These are phyloP conservation scores for Fennellomyces sp. DNA, from an alignment of 371 early-diverging fungal genomes.

Conservation along the genomic window DNA sequence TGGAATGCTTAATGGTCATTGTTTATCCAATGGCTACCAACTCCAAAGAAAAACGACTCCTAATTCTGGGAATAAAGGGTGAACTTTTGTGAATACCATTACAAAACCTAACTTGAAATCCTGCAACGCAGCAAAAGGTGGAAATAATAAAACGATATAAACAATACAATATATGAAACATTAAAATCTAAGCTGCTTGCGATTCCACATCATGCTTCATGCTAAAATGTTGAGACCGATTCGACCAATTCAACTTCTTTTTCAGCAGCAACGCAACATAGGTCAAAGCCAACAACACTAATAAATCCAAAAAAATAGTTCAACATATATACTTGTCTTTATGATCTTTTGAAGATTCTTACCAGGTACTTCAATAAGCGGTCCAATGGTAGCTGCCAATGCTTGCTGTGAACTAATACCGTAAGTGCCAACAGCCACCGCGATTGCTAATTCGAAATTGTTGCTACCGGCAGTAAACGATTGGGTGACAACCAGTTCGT, in stretches of 20 bases:
- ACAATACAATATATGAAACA: too few relatives aligned
- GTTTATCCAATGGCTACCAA: too few relatives aligned
- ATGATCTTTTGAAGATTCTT: too few relatives aligned
- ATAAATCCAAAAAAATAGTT: not conserved
- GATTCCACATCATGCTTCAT: not conserved
- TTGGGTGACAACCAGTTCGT: slow-evolving; percentile 61
- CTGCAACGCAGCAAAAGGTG: too few relatives aligned
- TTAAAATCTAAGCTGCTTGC: too few relatives aligned
- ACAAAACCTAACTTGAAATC: too few relatives aligned
- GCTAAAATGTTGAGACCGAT: not conserved
- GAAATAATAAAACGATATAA: too few relatives aligned
- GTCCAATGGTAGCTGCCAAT: slow-evolving; percentile 73
- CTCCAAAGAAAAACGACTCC: too few relatives aligned
- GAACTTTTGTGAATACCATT: too few relatives aligned
- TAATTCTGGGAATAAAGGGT: too few relatives aligned
- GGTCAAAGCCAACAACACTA: slow-evolving; percentile 28
- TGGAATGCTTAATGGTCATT: too few relatives aligned
- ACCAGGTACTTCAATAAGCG: slow-evolving; percentile 79
- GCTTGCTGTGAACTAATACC: slow-evolving; percentile 71
- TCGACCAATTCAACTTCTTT: slow-evolving; percentile 27
- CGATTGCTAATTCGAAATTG: slow-evolving; percentile 82
- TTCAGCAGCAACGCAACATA: slow-evolving; percentile 29
- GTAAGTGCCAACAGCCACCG: slow-evolving; percentile 71
- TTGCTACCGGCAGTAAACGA: slow-evolving; percentile 76
- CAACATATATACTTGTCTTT: too few relatives aligned